Base-by-base conservation (phyloP, 1,284 basidiomycete species). In the Phenoliferia sp. region DNA sequence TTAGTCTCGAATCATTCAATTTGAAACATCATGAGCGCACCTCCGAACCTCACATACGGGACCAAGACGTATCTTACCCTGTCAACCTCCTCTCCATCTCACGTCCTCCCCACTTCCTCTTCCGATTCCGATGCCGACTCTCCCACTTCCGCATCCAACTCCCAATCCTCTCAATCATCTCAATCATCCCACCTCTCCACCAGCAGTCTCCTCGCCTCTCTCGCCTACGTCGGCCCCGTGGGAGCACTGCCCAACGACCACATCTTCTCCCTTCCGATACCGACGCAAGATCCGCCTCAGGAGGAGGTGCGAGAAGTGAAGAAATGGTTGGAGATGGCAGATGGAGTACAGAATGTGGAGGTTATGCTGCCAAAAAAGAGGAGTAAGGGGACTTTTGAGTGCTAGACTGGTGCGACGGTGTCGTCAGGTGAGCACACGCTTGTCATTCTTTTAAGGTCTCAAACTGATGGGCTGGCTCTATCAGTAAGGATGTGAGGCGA, bases 181-280 rank as follows among this genome's bases (percentile, higher is more conserved):
- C 44, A 52, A 32, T 59, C 44, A 0, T 55, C 44, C 17, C 33
- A 36, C 6, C 29, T 26, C 62, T 17, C 33, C 26, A 31, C 9
- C 7, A 17, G 12, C 33, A 6, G n/a, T 9, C 19, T 34, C 19
- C 57, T 3, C 57, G 7, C 22, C 9, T 0, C 33, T 3, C 65
- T 66, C 44, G 26, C 54, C 19, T 66, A 66, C 65, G 56, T 66
- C 36, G 65, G 65, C 3, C 55, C 58, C 31, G 56, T 66, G 28
- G 55, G 61, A 4, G 4, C 48, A 29, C 44, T 66, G 19, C 28
- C 55, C 7, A 29, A 63, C 65, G 65, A 66, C 16, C 44, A 62
- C 50, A 59, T 66, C 55, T 66, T 57, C 58, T 54, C 44, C 22
- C 19, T 66, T 3, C 61, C 31, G 26, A 31, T 62, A 2, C 65